Evolutionary conservation across 345 rosid genomes (phyloP), one percentile per base, ranked within the genome.

Genomic region (Raphanus raphanistrum): DNA sequence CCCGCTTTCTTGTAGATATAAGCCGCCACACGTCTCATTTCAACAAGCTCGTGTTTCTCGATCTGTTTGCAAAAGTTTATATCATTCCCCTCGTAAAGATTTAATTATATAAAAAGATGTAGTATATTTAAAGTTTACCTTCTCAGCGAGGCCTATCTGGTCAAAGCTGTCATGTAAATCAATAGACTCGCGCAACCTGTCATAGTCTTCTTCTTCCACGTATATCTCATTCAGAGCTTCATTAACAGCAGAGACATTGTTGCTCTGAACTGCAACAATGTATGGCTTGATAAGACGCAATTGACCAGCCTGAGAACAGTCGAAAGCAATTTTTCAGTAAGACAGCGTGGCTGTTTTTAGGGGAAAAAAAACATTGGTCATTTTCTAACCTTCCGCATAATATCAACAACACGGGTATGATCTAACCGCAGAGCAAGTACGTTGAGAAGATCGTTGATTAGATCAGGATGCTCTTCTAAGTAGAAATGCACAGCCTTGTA

Each of bases 21-120:
- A 50, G 99, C 98, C 76, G 99, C 98, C 75, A 94, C 98, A 21
- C 97, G 97, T 78, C 98, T 89, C 97, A 94, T 94, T 82, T 94
- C 98, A 72, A 94, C 89, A 75, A 94, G 97, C 86, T 94, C 98
- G 54, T 94, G 98, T 81, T 94, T 94, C 92, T 94, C 98, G 68
- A 92, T 90, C 98, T 94, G 89, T 63, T 70, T 17, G 36, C 55
- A 65, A 63, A 60, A 57, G 31, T 11, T 69, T 72, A 79, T 28
- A 28, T 36, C 15, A 60, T 52, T 76, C 12, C 8, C 62, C 62
- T 35, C 29, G 15, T 43, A 43, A 21, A 29, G 15, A 45, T 50
- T 13, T 5, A n/a, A n/a, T 4, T 50, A 50, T 50, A 50, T 64
- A 67, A 4, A 31, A 66, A 33, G 15, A 10, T 26, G 17, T 68